phyloP scores from a whole-genome alignment of 306 rosid species.

The Trifolium dubium region DNA sequence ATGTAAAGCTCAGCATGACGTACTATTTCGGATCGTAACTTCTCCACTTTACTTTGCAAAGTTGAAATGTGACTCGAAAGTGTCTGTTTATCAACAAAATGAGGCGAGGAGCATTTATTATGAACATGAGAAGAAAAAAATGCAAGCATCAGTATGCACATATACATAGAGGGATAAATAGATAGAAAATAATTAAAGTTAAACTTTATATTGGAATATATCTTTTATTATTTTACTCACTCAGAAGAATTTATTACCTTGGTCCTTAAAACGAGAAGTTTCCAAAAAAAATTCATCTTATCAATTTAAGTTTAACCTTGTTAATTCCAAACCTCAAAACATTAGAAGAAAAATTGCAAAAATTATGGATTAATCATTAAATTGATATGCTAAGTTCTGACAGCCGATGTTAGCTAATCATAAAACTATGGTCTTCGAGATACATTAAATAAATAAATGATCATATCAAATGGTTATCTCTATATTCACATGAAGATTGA shows the following conservation, averaged over 20 bases:
- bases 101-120: slow-evolving; percentile 21
- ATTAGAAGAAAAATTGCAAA: background rate
- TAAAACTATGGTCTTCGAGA: slow-evolving; percentile 16
- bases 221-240: background rate
- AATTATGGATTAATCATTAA: background rate
- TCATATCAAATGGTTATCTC: slow-evolving; percentile 3
- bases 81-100: slow-evolving; percentile 63
- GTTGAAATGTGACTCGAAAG: slow-evolving; percentile 67
- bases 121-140: slow-evolving; percentile 2
- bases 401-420: background rate
- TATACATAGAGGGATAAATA: background rate
- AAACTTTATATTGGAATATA: background rate
- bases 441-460: slow-evolving; percentile 5
- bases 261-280: background rate
- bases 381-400: background rate
- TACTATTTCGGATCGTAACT: slow-evolving; percentile 78
- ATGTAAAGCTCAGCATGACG: slow-evolving; percentile 35
- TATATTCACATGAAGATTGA: slow-evolving; percentile 31
- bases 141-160: background rate
- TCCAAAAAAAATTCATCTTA: background rate
- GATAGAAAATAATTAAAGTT: background rate
- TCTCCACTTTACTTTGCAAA: slow-evolving; percentile 67
- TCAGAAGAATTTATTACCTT: too few relatives aligned
- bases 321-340: background rate
- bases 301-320: background rate